These are phyloP conservation scores for Posidonia oceanica DNA, from an alignment of 116 monocot genomes.

Conservation along the genomic window DNA sequence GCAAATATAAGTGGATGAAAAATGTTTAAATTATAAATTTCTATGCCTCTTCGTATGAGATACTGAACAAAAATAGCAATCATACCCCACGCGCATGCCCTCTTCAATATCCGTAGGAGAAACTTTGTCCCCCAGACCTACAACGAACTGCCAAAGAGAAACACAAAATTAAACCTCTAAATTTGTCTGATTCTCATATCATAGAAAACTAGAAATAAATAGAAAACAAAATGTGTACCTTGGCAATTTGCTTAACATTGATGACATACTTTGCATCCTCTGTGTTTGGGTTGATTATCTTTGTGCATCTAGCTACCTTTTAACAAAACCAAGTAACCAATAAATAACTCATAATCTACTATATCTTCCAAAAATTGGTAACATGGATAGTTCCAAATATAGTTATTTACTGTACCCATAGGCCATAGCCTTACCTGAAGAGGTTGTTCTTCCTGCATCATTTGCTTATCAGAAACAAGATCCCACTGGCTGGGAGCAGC, in stretches of 20 bases:
- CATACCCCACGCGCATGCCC: slow-evolving; percentile 96
- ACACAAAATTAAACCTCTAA: not conserved
- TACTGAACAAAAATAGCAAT: not conserved
- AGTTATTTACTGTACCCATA: not conserved
- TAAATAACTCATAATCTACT: not conserved
- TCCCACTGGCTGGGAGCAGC: slow-evolving; percentile 94
- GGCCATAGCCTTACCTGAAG: slow-evolving; percentile 41
- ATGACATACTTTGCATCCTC: slow-evolving; percentile 93
- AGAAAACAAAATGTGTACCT: slow-evolving; percentile 21
- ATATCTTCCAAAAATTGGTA: not conserved
- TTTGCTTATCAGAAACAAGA: slow-evolving; percentile 87
- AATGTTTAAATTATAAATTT: not conserved
- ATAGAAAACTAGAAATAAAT: not conserved
- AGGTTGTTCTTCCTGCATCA: slow-evolving; percentile 98
- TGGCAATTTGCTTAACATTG: slow-evolving; percentile 93
- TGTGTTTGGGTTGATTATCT: slow-evolving; percentile 85
- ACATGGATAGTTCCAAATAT: not conserved
- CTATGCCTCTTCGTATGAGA: not conserved
- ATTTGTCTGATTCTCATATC: not conserved
- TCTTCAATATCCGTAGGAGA: slow-evolving; percentile 99
- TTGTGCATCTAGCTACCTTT: slow-evolving; percentile 90
- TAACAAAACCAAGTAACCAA: not conserved
- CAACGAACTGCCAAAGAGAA: slow-evolving; percentile 60
- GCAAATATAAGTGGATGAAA: not conserved
- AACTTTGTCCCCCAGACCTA: slow-evolving; percentile 93